Base-by-base conservation (phyloP, 2,329 filamentous ascomycete genomes). In the Akanthomyces uredinophilus region DNA sequence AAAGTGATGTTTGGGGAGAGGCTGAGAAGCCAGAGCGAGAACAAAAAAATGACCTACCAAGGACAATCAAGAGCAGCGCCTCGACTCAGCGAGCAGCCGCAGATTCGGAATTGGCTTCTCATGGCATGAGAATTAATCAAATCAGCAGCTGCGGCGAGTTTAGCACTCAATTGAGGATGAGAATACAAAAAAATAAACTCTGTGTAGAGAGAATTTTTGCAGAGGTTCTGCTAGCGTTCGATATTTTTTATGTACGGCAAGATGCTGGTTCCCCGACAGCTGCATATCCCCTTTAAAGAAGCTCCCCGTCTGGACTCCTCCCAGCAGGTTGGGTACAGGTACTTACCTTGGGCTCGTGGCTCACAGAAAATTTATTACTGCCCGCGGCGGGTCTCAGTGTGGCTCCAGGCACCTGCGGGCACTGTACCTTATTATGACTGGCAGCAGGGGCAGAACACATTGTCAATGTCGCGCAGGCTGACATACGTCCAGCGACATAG, bases 1-100 rank as follows among this genome's bases (percentile, higher is more conserved):
- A 67, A 69, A 63, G 54, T 51, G 55, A 52, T 53, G 55, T 63
- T 27, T 60, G 51, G 66, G 60, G 49, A 61, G 60, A 61, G 55
- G 65, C 57, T 32, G 62, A 63, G 55, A 66, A 68, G 61, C 49
- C 54, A 50, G 65, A 62, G 61, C 16, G 43, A 20, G 41, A 37
- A 59, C 58, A 55, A 32, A 41, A 44, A 32, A 39, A 16, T 22
- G 50, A 54, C 58, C 58, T 60, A 60, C 58, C 58, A 60, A 53
- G 52, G 44, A 37, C 57, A 6, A 52, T 43, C 22, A 52, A 52
- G 32, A 58, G 55, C 22, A 29, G 10, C 10, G 5, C n/a, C 2
- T 14, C n/a, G 18, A 50, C 55, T 35, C 24, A 22, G 47, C 57
- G 13, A 44, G 37, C 16, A 35, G 20, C 46, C 29, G 39, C 4